Evolutionary conservation across 192 early-diverging fungal genomes (phyloP).

Genomic region (Coemansia interrupta): DNA sequence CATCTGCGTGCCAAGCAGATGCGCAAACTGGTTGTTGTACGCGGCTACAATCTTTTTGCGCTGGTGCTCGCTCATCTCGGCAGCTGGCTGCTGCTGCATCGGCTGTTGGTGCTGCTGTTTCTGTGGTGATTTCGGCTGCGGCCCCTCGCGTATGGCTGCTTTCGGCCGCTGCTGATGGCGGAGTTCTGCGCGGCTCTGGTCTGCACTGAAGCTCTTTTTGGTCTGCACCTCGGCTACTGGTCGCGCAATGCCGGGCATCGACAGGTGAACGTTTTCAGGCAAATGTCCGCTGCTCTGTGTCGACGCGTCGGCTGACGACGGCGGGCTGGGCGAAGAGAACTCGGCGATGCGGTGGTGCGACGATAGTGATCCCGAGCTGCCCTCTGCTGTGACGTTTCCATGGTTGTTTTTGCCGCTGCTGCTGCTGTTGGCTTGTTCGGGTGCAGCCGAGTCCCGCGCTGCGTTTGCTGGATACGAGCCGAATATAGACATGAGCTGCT

Average conservation of each 20-base stretch:
- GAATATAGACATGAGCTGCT: constrained; percentile 30
- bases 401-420: background rate
- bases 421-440: background rate
- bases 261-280: constrained; percentile 43
- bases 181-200: constrained; percentile 31
- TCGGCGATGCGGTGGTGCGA: constrained; percentile 30
- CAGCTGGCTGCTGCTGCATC: constrained; percentile 6
- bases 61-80: constrained; percentile 18
- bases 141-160: background rate
- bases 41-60: constrained; percentile 26
- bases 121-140: constrained; percentile 10
- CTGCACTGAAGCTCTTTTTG: constrained; percentile 27
- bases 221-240: constrained; percentile 3
- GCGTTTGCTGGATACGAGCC: constrained; percentile 15
- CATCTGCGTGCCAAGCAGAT: constrained; percentile 22
- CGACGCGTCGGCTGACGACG: constrained; percentile 39
- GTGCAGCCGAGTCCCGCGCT: background rate
- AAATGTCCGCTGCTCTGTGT: constrained; percentile 35
- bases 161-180: constrained; percentile 3
- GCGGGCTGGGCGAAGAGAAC: constrained; percentile 46
- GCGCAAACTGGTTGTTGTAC: constrained; percentile 47
- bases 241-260: constrained; percentile 34
- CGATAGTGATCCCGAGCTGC: constrained; percentile 33
- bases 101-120: background rate
- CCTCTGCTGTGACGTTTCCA: constrained; percentile 4